Conservation (phyloP, 2,329 filamentous ascomycete species). For the Xylariaceae sp. region DNA sequence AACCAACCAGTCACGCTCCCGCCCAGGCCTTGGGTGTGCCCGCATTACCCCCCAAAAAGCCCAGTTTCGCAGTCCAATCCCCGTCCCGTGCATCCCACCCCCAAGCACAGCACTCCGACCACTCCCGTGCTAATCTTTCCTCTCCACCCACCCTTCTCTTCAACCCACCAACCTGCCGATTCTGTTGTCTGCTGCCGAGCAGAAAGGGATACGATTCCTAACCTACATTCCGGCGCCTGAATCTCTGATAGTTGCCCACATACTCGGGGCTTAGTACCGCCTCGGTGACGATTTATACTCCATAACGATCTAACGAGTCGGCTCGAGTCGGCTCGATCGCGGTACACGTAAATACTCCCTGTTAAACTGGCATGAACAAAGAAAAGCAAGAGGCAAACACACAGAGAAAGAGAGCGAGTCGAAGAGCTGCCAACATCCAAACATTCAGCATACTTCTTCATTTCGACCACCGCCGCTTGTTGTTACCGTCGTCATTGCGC, state of each 20-base stretch:
- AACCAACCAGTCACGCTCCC: conserved; percentile 13
- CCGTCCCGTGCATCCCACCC: conserved; percentile 12
- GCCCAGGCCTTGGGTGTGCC: conserved; percentile 9
- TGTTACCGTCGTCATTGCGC: conserved; percentile 2
- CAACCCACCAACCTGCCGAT: conserved; percentile 3
- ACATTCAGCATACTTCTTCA: conserved; percentile 12
- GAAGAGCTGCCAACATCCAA: conserved; percentile 8
- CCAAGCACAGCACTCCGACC: conserved; percentile 13
- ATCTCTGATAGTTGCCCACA: conserved; percentile 7
- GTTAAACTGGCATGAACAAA: conserved; percentile 14
- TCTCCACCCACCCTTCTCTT: conserved; percentile 9
- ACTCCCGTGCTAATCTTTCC: conserved; percentile 8
- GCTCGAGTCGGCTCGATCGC: too few relatives aligned
- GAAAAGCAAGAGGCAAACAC: conserved; percentile 14
- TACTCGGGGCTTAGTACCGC: conserved; percentile 5
- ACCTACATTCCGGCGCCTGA: neutral
- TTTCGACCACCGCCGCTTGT: too few relatives aligned
- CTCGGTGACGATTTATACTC: conserved; percentile 10
- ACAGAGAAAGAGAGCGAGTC: conserved; percentile 14
- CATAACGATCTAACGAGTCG: conserved; percentile 5
- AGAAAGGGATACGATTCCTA: conserved; percentile 8
- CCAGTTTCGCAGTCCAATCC: conserved; percentile 13
- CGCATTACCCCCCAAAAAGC: conserved; percentile 13
- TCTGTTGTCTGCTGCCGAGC: conserved; percentile 2
- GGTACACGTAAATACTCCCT: conserved; percentile 11